Evolutionary conservation across 306 rosid species (phyloP).

Genomic region (Lathyrus tuberosus): DNA sequence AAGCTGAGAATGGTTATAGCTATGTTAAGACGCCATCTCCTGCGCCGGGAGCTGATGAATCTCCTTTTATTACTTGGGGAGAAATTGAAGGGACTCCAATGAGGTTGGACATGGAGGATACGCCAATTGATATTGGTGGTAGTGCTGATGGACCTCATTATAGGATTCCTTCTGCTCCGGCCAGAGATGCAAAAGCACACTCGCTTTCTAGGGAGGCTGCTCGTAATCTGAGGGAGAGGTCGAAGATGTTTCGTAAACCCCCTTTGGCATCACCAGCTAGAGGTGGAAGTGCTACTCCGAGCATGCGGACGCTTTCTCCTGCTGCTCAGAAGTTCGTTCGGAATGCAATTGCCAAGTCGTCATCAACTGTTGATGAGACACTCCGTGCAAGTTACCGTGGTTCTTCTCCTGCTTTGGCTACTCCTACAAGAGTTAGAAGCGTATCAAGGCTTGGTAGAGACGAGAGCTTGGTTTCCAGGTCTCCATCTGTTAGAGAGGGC

Average conservation of each 20-base stretch:
- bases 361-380: constrained; percentile 83
- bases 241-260: constrained; percentile 84
- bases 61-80: constrained; percentile 97
- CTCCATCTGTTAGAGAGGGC: constrained; percentile 83
- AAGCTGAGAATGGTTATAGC: constrained; percentile 82
- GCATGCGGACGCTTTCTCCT: constrained; percentile 75
- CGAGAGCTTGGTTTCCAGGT: constrained; percentile 68
- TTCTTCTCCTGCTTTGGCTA: constrained; percentile 68
- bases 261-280: constrained; percentile 84
- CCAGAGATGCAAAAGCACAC: constrained; percentile 89
- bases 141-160: constrained; percentile 91
- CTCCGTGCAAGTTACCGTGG: constrained; percentile 98
- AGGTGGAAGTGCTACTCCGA: constrained; percentile 94
- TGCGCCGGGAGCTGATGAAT: constrained; percentile 87
- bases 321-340: constrained; percentile 98
- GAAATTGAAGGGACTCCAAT: constrained; percentile 91
- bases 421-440: constrained; percentile 82
- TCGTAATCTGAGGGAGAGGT: constrained; percentile 77
- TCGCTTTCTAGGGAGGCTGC: constrained; percentile 92
- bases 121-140: constrained; percentile 81
- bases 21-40: constrained; percentile 93
- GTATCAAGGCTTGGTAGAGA: constrained; percentile 79
- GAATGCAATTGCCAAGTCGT: constrained; percentile 80
- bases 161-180: constrained; percentile 71
- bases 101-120: constrained; percentile 91